These are phyloP conservation scores for Chaetoscypha palmicola DNA, from an alignment of 2,329 filamentous ascomycete genomes.

Conservation along the genomic window DNA sequence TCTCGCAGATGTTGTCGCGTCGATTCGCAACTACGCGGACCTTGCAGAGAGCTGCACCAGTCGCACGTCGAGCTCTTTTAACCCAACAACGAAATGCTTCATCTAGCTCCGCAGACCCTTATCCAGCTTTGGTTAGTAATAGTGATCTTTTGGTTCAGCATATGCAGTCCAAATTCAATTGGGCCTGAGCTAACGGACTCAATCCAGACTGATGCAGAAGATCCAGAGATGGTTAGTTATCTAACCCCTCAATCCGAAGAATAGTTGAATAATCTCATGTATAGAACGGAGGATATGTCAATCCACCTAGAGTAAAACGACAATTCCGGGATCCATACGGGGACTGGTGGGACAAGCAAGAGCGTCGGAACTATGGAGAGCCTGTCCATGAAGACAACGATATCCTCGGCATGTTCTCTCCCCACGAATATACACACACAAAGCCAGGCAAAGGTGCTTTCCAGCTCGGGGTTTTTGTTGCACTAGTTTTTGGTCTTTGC, in stretches of 20 bases:
- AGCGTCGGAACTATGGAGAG: constrained; percentile 94
- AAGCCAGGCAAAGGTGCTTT: constrained; percentile 62
- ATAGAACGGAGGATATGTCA: constrained; percentile 78
- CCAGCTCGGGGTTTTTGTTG: constrained; percentile 63
- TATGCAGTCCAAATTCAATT: too few species aligned
- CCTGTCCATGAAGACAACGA: constrained; percentile 96
- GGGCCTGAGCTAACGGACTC: constrained; percentile 17
- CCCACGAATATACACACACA: constrained; percentile 81
- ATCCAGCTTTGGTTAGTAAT: constrained; percentile 27
- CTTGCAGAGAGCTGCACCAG: constrained; percentile 40
- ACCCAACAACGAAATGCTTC: constrained; percentile 43
- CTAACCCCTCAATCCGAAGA: background rate
- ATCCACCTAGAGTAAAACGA: constrained; percentile 74
- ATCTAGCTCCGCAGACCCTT: constrained; percentile 17
- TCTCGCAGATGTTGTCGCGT: constrained; percentile 51
- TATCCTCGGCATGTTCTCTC: constrained; percentile 79
- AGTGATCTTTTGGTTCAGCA: background rate
- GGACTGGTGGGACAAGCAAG: constrained; percentile 97
- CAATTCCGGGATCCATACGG: constrained; percentile 88
- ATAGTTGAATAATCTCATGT: constrained; percentile 9
- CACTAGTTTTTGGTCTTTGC: constrained; percentile 54
- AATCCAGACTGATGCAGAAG: constrained; percentile 47
- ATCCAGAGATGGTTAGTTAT: constrained; percentile 58
- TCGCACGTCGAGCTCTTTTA: constrained; percentile 43
- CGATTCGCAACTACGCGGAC: constrained; percentile 48